These are phyloP conservation scores for Massarina eburnea DNA, from an alignment of 2,329 filamentous ascomycete species.

Conservation along the genomic window DNA sequence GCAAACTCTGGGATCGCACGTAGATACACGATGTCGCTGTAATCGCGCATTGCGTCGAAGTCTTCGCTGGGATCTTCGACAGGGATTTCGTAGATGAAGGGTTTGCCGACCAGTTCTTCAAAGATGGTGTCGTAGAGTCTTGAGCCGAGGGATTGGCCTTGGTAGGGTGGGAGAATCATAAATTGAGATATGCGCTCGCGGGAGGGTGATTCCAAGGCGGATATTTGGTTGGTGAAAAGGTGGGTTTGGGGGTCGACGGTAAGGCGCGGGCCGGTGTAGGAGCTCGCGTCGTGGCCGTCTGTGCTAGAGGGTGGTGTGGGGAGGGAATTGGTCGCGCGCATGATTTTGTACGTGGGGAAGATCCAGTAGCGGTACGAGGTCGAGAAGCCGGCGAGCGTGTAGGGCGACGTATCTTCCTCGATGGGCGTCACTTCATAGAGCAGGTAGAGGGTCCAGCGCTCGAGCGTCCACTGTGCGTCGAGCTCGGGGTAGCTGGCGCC, in stretches of 20 bases:
- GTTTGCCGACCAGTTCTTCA: conserved; percentile 64
- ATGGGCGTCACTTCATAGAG: conserved; percentile 50
- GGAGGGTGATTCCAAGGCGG: conserved; percentile 66
- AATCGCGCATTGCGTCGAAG: conserved; percentile 78
- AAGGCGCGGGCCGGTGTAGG: conserved; percentile 32
- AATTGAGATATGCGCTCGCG: conserved; percentile 91
- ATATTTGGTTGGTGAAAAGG: conserved; percentile 30
- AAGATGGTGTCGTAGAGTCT: conserved; percentile 82
- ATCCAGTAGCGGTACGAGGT: conserved; percentile 87
- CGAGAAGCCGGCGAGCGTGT: conserved; percentile 84
- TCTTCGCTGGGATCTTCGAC: conserved; percentile 91
- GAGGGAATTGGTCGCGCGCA: conserved; percentile 38
- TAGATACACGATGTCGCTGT: conserved; percentile 70
- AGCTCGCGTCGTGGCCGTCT: conserved; percentile 45
- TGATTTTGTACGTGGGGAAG: conserved; percentile 52
- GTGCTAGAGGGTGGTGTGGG: conserved; percentile 31
- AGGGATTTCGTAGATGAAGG: conserved; percentile 78
- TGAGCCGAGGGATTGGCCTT: conserved; percentile 75
- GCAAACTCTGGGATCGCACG: conserved; percentile 61
- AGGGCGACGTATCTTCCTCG: conserved; percentile 45
- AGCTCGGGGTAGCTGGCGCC: conserved; percentile 77
- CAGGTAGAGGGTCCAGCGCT: conserved; percentile 91
- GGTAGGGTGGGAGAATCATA: conserved; percentile 84
- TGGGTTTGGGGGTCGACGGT: conserved; percentile 32
- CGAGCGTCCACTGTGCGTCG: conserved; percentile 68